These are phyloP conservation scores for Fusarium mangiferae DNA, from an alignment of 2,329 filamentous ascomycete genomes.

Conservation along the genomic window DNA sequence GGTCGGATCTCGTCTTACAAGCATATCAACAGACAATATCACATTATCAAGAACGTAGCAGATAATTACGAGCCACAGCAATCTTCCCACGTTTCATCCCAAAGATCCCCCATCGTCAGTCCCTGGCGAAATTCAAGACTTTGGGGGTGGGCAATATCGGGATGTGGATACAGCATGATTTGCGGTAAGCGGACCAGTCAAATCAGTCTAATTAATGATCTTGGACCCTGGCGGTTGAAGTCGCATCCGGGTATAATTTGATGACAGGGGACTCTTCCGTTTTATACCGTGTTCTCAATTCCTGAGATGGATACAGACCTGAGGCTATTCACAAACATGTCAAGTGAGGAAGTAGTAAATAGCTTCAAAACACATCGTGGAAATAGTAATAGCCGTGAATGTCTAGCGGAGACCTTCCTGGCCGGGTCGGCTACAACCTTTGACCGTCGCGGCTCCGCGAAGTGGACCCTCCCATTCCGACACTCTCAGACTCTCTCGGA, in stretches of 20 bases:
- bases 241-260: background rate
- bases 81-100: background rate
- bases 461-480: slow-evolving; percentile 8
- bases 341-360: rapidly evolving
- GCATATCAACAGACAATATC: background rate
- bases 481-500: background rate
- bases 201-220: background rate
- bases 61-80: background rate
- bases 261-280: background rate
- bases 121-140: background rate
- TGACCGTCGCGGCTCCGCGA: slow-evolving; percentile 36
- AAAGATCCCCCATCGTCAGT: background rate
- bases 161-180: background rate
- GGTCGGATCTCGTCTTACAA: background rate
- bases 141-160: slow-evolving; percentile 12
- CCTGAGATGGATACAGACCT: rapidly evolving
- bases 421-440: slow-evolving; percentile 4
- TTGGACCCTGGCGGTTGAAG: background rate
- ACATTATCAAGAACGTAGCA: background rate
- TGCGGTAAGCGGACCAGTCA: slow-evolving; percentile 21
- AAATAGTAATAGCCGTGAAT: background rate
- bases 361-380: background rate
- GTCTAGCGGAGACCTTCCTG: background rate
- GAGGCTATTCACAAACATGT: background rate
- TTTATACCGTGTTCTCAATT: background rate